phyloP scores from a whole-genome alignment of 345 rosid species.

The Balakata baccata region DNA sequence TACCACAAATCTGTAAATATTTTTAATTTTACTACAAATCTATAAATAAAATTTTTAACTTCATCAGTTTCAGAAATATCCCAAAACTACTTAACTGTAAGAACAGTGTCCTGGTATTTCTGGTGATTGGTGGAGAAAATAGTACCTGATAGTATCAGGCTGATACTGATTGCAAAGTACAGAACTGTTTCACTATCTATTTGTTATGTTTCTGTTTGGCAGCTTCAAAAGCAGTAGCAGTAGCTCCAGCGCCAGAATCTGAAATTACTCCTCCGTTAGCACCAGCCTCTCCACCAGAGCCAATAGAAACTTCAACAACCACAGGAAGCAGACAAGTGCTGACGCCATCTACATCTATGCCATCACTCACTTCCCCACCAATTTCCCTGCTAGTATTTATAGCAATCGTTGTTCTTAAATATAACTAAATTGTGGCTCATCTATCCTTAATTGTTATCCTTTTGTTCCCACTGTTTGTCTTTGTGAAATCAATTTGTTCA shows the following conservation, averaged over 20 bases:
- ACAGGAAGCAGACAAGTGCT: slow-evolving; percentile 39
- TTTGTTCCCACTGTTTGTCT: background rate
- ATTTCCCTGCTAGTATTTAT: slow-evolving; percentile 13
- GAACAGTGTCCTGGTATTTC: too few species aligned
- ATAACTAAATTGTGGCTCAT: background rate
- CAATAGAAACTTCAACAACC: slow-evolving; percentile 17
- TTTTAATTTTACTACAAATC: too few species aligned
- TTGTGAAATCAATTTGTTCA: background rate
- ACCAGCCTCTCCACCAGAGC: slow-evolving; percentile 32
- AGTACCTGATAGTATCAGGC: too few species aligned
- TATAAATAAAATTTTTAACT: too few species aligned
- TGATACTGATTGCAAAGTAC: background rate
- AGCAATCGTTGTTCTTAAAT: slow-evolving; percentile 16
- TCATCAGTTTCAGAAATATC: too few species aligned
- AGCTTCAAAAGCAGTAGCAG: slow-evolving; percentile 45
- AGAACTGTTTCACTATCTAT: background rate
- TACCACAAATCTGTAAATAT: too few species aligned
- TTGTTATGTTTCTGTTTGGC: background rate
- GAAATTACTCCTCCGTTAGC: slow-evolving; percentile 15
- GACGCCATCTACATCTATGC: slow-evolving; percentile 28
- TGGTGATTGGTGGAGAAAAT: background rate
- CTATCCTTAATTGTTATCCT: background rate
- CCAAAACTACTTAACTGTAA: too few species aligned
- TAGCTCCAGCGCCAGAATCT: slow-evolving; percentile 33
- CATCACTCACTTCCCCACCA: slow-evolving; percentile 16